These are phyloP conservation scores for Coemansia nantahalensis DNA, from an alignment of 192 early-diverging fungal species.

Conservation along the genomic window DNA sequence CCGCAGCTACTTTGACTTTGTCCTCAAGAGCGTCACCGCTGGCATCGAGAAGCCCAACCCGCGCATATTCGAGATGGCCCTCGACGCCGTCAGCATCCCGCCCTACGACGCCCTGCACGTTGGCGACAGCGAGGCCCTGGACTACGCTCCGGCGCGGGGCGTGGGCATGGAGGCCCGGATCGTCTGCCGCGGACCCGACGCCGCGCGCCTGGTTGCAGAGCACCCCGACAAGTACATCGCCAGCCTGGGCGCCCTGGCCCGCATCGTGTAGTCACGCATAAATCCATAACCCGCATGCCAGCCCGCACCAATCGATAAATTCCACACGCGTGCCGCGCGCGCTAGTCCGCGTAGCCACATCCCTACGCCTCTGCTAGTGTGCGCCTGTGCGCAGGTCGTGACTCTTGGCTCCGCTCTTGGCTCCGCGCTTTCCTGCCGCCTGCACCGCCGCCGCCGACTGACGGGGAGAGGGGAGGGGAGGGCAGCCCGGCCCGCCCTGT, in stretches of 20 bases:
- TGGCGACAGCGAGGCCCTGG: conserved; percentile 56
- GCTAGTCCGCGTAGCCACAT: too few species aligned
- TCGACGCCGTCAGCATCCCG: conserved; percentile 30
- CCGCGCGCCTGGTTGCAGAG: neutral
- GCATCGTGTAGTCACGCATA: conserved; percentile 2
- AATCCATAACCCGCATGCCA: neutral
- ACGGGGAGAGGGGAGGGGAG: too few species aligned
- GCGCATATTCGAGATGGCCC: conserved; percentile 56
- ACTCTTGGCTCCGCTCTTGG: too few species aligned
- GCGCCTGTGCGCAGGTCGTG: too few species aligned
- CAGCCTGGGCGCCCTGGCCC: conserved; percentile 8
- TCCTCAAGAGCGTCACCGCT: conserved; percentile 51
- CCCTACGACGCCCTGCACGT: conserved; percentile 58
- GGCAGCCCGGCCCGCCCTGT: too few species aligned
- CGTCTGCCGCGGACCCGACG: conserved; percentile 11
- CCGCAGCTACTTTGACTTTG: conserved; percentile 58
- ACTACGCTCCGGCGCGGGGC: conserved; percentile 27
- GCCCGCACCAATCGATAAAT: neutral
- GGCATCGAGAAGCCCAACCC: conserved; percentile 58
- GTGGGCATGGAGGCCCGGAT: conserved; percentile 42
- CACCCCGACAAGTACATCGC: conserved; percentile 18
- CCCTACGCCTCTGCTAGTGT: too few species aligned
- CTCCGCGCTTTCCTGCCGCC: too few species aligned
- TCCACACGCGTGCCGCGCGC: too few species aligned
- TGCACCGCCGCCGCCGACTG: too few species aligned